These are phyloP conservation scores for Eucalyptus cloeziana DNA, from an alignment of 345 rosid species.

Conservation along the genomic window DNA sequence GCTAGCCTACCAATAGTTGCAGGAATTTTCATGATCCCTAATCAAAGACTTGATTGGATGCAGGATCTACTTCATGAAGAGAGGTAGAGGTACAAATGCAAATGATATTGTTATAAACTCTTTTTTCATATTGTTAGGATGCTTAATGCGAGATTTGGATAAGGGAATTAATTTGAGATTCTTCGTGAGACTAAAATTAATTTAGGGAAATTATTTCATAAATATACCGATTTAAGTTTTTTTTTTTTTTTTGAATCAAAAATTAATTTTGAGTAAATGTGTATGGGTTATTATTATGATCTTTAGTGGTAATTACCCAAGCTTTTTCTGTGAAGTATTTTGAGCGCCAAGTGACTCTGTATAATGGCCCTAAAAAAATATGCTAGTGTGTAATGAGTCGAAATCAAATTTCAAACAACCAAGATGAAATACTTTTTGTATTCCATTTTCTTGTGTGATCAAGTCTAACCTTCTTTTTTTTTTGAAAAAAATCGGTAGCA, in stretches of 20 bases:
- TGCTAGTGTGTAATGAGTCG: neutral
- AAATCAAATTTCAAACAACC: neutral
- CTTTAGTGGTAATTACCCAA: neutral
- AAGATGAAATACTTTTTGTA: neutral
- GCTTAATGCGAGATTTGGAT: neutral
- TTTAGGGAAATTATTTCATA: neutral
- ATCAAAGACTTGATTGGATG: neutral
- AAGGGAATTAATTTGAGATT: neutral
- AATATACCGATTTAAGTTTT: fast-evolving
- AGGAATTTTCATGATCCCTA: neutral
- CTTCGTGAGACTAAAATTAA: neutral
- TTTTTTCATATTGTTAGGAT: neutral
- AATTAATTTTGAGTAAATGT: neutral
- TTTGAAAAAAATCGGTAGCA: neutral
- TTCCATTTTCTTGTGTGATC: neutral
- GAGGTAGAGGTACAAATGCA: neutral
- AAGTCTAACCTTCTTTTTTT: neutral
- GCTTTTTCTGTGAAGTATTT: neutral
- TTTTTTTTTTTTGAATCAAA: neutral
- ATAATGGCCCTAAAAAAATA: neutral
- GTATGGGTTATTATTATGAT: neutral
- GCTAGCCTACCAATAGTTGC: neutral
- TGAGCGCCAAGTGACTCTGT: neutral
- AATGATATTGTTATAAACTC: neutral
- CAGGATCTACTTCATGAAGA: neutral